These are phyloP conservation scores for Lantana camara DNA, from an alignment of 257 asterid genomes.

Conservation along the genomic window DNA sequence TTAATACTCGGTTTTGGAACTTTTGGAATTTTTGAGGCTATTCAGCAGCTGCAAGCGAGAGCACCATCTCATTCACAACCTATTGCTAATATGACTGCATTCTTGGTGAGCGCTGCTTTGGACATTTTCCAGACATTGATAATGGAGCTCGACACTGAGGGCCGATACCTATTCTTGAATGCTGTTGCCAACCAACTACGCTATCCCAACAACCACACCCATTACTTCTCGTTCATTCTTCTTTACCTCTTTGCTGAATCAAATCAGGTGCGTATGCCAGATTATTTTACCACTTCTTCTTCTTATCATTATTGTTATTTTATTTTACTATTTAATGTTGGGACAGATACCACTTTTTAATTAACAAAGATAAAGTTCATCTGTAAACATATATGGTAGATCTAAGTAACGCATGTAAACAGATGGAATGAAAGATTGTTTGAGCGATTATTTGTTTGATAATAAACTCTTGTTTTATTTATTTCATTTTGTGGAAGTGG, in stretches of 20 bases:
- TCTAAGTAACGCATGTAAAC: too few species aligned
- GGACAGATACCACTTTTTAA: too few species aligned
- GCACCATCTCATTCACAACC: constrained; percentile 69
- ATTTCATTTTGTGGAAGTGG: too few species aligned
- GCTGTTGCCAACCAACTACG: constrained; percentile 97
- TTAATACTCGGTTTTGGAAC: constrained; percentile 3
- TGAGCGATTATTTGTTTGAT: too few species aligned
- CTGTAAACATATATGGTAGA: too few species aligned
- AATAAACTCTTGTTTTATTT: too few species aligned
- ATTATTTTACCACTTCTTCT: too few species aligned
- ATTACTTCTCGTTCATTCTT: constrained; percentile 86
- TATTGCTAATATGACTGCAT: constrained; percentile 59
- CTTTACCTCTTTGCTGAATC: constrained; percentile 84
- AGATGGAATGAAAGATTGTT: too few species aligned
- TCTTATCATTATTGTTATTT: too few species aligned
- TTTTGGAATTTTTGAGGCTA: constrained; percentile 53
- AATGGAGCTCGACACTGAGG: constrained; percentile 89
- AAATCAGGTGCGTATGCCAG: constrained; percentile 66
- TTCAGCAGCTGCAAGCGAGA: constrained; percentile 84
- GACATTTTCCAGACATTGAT: constrained; percentile 85
- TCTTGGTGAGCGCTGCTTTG: constrained; percentile 82
- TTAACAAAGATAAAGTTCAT: too few species aligned
- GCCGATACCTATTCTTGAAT: constrained; percentile 90
- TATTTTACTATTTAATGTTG: too few species aligned
- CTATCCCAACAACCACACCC: constrained; percentile 96